Conservation (phyloP, 345 rosid genomes). For the Tarenaya hassleriana region DNA sequence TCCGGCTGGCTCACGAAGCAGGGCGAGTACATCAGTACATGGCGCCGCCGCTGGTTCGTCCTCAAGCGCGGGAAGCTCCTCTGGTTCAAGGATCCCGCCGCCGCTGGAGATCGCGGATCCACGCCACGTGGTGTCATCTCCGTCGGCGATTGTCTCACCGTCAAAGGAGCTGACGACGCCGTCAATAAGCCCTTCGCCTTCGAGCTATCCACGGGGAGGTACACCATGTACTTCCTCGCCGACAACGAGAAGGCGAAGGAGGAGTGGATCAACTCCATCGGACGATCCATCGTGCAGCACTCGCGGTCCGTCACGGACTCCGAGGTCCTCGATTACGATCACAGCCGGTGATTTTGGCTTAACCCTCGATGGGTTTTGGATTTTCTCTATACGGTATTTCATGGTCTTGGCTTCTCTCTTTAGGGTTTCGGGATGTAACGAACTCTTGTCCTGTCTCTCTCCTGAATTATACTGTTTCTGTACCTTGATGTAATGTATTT, state of each 20-base stretch:
- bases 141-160: constrained; percentile 62
- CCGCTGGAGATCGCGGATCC: constrained; percentile 36
- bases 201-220: constrained; percentile 55
- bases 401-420: constrained; percentile 8
- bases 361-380: neutral
- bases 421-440: constrained; percentile 4
- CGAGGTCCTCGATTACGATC: constrained; percentile 57
- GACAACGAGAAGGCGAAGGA: constrained; percentile 79
- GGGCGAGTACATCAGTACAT: constrained; percentile 77
- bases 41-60: constrained; percentile 89
- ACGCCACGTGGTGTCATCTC: constrained; percentile 71
- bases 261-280: constrained; percentile 90
- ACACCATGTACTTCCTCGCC: constrained; percentile 70
- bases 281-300: constrained; percentile 74
- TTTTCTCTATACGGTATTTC: constrained; percentile 5
- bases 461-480: constrained; percentile 3
- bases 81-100: constrained; percentile 70
- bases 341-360: constrained; percentile 17
- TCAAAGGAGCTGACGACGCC: constrained; percentile 81
- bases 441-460: constrained; percentile 2
- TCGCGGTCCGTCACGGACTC: constrained; percentile 76
- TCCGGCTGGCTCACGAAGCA: constrained; percentile 75
- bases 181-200: constrained; percentile 67
- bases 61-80: constrained; percentile 75
- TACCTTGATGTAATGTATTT: constrained; percentile 19